Evolutionary conservation across 2,329 filamentous ascomycete genomes (phyloP).

Genomic region (Polytolypa hystricis): DNA sequence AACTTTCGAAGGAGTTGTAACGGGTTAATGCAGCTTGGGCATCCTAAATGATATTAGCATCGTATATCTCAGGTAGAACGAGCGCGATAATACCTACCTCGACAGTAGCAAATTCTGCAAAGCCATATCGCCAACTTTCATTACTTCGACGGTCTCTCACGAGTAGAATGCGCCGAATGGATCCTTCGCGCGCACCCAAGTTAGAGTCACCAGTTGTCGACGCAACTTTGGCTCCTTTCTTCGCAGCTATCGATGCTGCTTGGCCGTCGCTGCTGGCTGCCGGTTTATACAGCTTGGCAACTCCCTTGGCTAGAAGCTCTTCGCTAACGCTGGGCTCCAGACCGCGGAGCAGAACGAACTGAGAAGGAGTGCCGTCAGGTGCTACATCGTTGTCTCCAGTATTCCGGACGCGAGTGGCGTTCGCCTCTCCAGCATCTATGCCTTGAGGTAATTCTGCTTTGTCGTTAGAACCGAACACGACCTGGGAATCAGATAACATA

Average conservation of each 20-base stretch:
- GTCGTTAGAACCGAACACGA: conserved; percentile 9
- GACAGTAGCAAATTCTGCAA: conserved; percentile 68
- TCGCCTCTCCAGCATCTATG: conserved; percentile 23
- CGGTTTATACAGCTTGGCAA: conserved; percentile 60
- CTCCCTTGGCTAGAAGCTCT: conserved; percentile 59
- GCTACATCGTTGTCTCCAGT: conserved; percentile 45
- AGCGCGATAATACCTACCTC: conserved; percentile 32
- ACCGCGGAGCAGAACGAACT: conserved; percentile 64
- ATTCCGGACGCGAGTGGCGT: conserved; percentile 36
- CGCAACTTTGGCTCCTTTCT: conserved; percentile 39
- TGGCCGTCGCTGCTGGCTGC: conserved; percentile 26
- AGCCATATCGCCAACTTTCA: conserved; percentile 70
- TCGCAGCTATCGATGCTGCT: conserved; percentile 28
- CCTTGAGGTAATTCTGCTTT: conserved; percentile 18
- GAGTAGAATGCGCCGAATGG: conserved; percentile 65
- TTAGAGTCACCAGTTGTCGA: conserved; percentile 49
- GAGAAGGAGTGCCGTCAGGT: conserved; percentile 51
- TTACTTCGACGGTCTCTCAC: conserved; percentile 61
- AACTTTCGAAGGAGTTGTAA: conserved; percentile 59
- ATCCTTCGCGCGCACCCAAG: conserved; percentile 59
- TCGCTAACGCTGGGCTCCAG: conserved; percentile 61
- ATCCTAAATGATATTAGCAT: conserved; percentile 36
- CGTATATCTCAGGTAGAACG: background rate
- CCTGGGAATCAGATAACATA: conserved; percentile 22
- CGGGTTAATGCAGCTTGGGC: conserved; percentile 63